Evolutionary conservation across 192 early-diverging fungal genomes (phyloP), one percentile per base, ranked within the genome.

Genomic region (Podila clonocystis): DNA sequence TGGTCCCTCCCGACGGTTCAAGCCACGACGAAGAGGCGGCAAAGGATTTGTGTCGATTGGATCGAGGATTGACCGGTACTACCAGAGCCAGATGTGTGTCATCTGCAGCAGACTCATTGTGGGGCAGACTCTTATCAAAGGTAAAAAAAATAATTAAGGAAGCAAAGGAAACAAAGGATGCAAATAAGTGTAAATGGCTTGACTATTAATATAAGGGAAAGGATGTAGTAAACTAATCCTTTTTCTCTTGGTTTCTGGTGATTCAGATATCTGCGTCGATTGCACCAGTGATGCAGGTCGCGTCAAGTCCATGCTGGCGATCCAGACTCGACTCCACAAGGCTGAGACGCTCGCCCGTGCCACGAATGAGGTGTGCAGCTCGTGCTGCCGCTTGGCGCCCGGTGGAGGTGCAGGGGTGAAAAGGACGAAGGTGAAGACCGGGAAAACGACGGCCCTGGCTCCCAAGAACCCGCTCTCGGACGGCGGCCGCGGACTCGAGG

Each of bases 51-150:
- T 80, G 9, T 72, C 67, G 0, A 67, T 67, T 67, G 66, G 68
- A 9, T 72, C 69, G 29, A 82, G 89, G 17, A 93, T 95, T 52
- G 94, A 95, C 61, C 88, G 90, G 31, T 95, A 89, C 76, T 95
- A 94, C 67, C 78, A 82, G 52, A 86, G 91, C 28, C 82, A 84
- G 28, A 85, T 90, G 36, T 95, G 94, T 72, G 15, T 88, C 0
- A 74, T 92, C 9, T 95, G 94, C 72, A 52, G 82, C 33, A 83
- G 87, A 59, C 29, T 84, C 36, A 82, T 85, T 34, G 65, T 70
- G 33, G 58, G 74, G 28, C 68, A 71, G 30, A 57, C 19, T 24
- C 2, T 24, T 22, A n/a, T 31, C 30, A 55, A 50, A 28, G 65
- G 65, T 67, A 20, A 2, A 26, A 12, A n/a, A 50, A 33, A 45